A percentile compares a stretch with the other conserved stretches of the same genome.
Conservation (phyloP, 2,329 filamentous ascomycete genomes). For the Colletotrichum falcatum region DNA sequence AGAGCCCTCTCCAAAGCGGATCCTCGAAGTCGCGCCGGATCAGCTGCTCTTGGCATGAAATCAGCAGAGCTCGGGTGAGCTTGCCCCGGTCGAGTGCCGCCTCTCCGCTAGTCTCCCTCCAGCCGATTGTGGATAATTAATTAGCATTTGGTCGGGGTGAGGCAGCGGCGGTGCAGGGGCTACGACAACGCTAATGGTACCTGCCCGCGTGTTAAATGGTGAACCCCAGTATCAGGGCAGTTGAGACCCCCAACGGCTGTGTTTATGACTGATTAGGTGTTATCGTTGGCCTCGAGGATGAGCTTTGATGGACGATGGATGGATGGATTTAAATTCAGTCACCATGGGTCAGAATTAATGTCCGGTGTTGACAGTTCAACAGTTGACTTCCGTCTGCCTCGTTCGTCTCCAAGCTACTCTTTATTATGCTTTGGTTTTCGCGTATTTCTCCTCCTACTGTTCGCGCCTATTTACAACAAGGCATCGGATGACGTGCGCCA, state of each 20-base stretch:
- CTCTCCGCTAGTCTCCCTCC: neutral
- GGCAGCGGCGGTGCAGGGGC: constrained; percentile 12
- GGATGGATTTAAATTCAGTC: neutral
- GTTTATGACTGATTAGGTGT: neutral
- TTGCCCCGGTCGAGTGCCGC: constrained; percentile 29
- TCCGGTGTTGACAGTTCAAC: constrained; percentile 20
- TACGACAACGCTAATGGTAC: constrained; percentile 5
- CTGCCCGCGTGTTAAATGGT: neutral
- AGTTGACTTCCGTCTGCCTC: constrained; percentile 21
- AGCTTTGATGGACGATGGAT: neutral
- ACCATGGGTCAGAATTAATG: neutral
- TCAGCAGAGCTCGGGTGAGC: constrained; percentile 37
- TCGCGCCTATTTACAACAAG: constrained; percentile 35
- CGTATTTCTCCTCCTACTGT: constrained; percentile 17
- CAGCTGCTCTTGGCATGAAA: constrained; percentile 34
- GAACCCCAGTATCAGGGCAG: neutral
- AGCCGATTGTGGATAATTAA: neutral
- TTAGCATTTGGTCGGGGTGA: constrained; percentile 3
- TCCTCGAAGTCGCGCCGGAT: constrained; percentile 10
- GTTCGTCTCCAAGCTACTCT: constrained; percentile 33
- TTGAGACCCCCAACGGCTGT: neutral
- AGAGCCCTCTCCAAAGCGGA: constrained; percentile 7
- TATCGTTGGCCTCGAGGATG: neutral
- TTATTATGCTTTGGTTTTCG: constrained; percentile 36
- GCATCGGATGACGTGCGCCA: constrained; percentile 18